Base-by-base conservation (phyloP, 345 rosid species). In the Viola odorata region DNA sequence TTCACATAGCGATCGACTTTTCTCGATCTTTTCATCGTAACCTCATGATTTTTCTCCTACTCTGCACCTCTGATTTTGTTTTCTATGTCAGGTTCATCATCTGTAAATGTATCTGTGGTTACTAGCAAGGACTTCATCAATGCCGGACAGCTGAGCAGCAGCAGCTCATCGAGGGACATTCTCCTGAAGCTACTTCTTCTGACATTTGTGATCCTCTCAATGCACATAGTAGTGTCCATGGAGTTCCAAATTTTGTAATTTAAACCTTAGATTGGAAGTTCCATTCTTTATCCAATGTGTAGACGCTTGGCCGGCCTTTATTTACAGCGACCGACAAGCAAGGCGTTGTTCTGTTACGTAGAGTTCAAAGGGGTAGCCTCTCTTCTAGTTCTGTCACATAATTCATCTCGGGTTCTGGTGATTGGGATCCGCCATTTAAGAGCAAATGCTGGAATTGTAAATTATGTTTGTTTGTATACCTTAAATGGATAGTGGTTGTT, bases 211-310 rank as follows among this genome's bases (percentile, higher is more conserved):
- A 69, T 73, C 57, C 73, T 85, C 50, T 41, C 72, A 39, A 7
- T 84, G 63, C 81, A 76, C 65, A 55, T 71, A n/a, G 4, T 81
- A 52, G 52, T 62, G 53, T 63, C 65, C 45, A 17, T n/a, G 60
- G 70, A 65, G 61, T 56, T 75, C 67, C 70, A 60, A 7, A 32
- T 82, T 73, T 72, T 77, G 77, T 84, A 69, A 81, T 55, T 16
- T 69, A 63, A 58, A 61, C 48, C 55, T 16, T 61, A 55, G 50
- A 54, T 57, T 48, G 36, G 49, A 23, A 63, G 58, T 50, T 55
- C 55, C 45, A 74, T 66, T 81, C 70, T 68, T 72, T 71, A 41
- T 55, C 53, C 13, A 14, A 45, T 41, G 37, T 52, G 53, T 14
- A 45, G 54, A 57, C 37, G 62, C 62, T 67, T 63, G 48, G 67